Evolutionary conservation across 2,329 filamentous ascomycete species (phyloP).

Genomic region (Coleophoma cylindrospora): DNA sequence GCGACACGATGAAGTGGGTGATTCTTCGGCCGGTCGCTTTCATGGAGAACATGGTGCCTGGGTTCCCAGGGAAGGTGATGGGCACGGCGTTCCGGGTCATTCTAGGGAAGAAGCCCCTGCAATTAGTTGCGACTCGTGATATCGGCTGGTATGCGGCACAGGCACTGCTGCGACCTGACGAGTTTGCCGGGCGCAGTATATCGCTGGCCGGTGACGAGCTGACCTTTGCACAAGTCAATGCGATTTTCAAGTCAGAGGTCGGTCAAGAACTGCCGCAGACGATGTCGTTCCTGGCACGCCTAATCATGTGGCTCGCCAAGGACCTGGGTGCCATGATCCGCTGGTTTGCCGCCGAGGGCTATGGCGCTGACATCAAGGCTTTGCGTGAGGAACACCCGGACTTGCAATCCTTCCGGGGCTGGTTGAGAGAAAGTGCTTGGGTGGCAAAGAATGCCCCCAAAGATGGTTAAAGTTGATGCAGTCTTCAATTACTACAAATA

Average conservation of each 20-base stretch:
- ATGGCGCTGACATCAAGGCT: slow-evolving; percentile 25
- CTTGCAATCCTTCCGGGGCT: slow-evolving; percentile 4
- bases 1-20: slow-evolving; percentile 42
- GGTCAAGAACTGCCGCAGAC: slow-evolving; percentile 22
- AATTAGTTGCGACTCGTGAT: slow-evolving; percentile 29
- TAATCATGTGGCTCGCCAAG: slow-evolving; percentile 23
- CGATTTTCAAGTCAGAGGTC: slow-evolving; percentile 24
- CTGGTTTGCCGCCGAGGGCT: slow-evolving; percentile 31
- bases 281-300: slow-evolving; percentile 19
- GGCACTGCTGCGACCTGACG: slow-evolving; percentile 25
- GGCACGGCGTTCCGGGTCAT: neutral
- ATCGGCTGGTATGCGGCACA: slow-evolving; percentile 30
- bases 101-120: slow-evolving; percentile 22
- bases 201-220: slow-evolving; percentile 34
- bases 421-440: slow-evolving; percentile 3
- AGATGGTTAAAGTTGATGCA: no score
- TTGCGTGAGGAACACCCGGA: slow-evolving; percentile 1
- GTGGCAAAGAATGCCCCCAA: no score
- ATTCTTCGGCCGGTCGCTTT: slow-evolving; percentile 51
- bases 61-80: slow-evolving; percentile 1
- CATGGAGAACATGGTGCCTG: slow-evolving; percentile 35
- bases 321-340: slow-evolving; percentile 30
- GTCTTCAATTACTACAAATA: no score
- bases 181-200: slow-evolving; percentile 23
- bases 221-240: slow-evolving; percentile 22